Base-by-base conservation (phyloP, 2,329 filamentous ascomycete genomes). In the Ophiostoma angusticollis region DNA sequence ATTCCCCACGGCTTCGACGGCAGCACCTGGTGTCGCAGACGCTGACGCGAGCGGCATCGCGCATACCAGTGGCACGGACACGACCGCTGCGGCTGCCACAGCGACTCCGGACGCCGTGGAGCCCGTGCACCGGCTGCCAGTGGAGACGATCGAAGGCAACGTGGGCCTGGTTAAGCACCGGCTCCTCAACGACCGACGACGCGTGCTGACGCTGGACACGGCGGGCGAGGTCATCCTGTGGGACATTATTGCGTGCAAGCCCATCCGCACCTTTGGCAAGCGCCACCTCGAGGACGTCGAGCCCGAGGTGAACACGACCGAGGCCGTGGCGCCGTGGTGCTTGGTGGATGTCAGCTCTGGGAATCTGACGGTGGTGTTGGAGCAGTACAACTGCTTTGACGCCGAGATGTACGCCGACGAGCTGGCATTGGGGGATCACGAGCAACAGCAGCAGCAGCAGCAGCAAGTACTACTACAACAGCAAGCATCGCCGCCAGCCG, bases 341-440 rank as follows among this genome's bases (percentile, higher is more conserved):
- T 84, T 84, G 2, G 82, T 96, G 38, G 86, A 98, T 53, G 87
- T 89, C 16, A 80, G 89, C 50, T 96, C 89, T 5, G 91, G 91
- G 25, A 85, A 84, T 45, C 65, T 98, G 40, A 89, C 86, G 2
- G 89, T 95, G 3, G 80, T 93, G 14, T 60, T 98, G 14, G 91
- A 98, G 54, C 84, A 87, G 29, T 93, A 91, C 52, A 93, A 93
- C 50, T 95, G 87, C 56, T 98, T 98, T 50, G 91, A 98, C 59
- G 91, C 87, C 13, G 91, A 98, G 54, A 82, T 94, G 58, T 98
- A 98, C 56, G 89, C 86, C 1, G 91, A 98, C 55, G 87, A 96
- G 59, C 64, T 93, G 25, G 67, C 78, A 29, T 50, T 89, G 39
- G 72, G 82, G 9, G 79, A 86, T 46, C 65, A 74, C n/a, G n/a